Evolutionary conservation across 768 basidiomycete genomes (phyloP).

Genomic region (Tulasnella sp.): DNA sequence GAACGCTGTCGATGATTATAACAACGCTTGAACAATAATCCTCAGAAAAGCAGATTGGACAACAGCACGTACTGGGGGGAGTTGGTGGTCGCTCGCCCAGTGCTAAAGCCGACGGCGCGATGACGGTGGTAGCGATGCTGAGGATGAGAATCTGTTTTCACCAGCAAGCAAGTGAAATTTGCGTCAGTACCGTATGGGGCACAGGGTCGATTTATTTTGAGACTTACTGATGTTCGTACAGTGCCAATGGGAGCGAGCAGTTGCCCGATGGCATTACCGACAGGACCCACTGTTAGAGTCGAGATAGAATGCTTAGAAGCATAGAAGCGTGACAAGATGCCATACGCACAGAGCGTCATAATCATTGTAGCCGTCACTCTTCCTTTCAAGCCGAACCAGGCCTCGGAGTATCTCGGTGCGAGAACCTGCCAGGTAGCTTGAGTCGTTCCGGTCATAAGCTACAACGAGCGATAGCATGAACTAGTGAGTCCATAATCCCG

Average conservation of each 20-base stretch:
- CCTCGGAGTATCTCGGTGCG: constrained; percentile 76
- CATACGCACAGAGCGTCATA: constrained; percentile 46
- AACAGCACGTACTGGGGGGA: constrained; percentile 61
- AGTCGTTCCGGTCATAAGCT: constrained; percentile 62
- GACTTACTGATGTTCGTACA: constrained; percentile 55
- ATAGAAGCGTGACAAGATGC: background rate
- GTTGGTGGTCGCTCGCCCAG: constrained; percentile 62
- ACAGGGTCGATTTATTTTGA: background rate
- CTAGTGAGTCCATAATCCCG: background rate
- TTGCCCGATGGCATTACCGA: constrained; percentile 74
- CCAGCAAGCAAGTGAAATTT: background rate
- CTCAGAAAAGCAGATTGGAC: background rate
- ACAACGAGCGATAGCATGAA: background rate
- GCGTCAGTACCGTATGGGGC: constrained; percentile 43
- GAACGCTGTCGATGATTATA: constrained; percentile 31
- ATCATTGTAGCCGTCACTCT: constrained; percentile 73
- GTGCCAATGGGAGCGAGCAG: constrained; percentile 61
- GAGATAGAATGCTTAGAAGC: background rate
- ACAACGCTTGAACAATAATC: background rate
- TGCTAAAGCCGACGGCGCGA: constrained; percentile 56
- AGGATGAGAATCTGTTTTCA: constrained; percentile 42
- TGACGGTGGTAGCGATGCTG: constrained; percentile 67
- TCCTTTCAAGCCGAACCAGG: constrained; percentile 73
- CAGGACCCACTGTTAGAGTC: constrained; percentile 53
- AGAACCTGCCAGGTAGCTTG: constrained; percentile 74